Evolutionary conservation across 139 green algal genomes (phyloP), one percentile per base, ranked within the genome.

Genomic region (Picochlorum sp.): DNA sequence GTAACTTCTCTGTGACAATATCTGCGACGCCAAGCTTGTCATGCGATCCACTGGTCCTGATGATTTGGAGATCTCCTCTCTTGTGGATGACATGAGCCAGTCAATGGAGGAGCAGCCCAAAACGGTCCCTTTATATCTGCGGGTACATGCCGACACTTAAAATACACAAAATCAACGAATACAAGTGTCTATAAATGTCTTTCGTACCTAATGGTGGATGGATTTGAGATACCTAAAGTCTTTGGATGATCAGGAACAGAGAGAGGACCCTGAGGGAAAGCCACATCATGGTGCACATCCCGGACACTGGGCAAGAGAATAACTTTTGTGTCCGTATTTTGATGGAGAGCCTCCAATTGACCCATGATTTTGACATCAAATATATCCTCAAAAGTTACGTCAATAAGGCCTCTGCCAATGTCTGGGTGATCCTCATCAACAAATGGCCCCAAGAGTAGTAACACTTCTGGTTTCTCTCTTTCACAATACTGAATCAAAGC

Each of bases 401-500:
- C 63, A n/a, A 95, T 37, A 37, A 50, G 46, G 20, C 88, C 92
- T 0, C 56, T 20, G n/a, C 58, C 44, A 1, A 98, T 56, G 1
- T 57, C 4, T 3, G 85, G 76, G 67, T 96, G 86, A 60, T 95
- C 81, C 4, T 47, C 74, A 74, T 98, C 91, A 47, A 98, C 83
- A 74, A 97, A 98, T 3, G 92, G 92, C 2, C 92, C 88, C 58
- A 87, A 44, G 41, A 96, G 74, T 66, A 97, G 52, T 71, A 97
- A 74, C 49, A 90, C 49, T 50, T 95, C 66, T 18, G 85, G 82
- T 9, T 24, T 52, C 47, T 28, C n/a, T 11, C 37, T 20, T 18
- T 62, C 75, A 87, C 37, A 28, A 26, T 84, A 71, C 14, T 74
- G 52, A 49, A 97, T 72, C 58, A 98, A 73, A 37, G 82, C 89